A percentile compares a stretch with the other conserved stretches of the same genome.
Evolutionary conservation across 305 asterid species (phyloP).

Genomic region (Solanum hybrid): DNA sequence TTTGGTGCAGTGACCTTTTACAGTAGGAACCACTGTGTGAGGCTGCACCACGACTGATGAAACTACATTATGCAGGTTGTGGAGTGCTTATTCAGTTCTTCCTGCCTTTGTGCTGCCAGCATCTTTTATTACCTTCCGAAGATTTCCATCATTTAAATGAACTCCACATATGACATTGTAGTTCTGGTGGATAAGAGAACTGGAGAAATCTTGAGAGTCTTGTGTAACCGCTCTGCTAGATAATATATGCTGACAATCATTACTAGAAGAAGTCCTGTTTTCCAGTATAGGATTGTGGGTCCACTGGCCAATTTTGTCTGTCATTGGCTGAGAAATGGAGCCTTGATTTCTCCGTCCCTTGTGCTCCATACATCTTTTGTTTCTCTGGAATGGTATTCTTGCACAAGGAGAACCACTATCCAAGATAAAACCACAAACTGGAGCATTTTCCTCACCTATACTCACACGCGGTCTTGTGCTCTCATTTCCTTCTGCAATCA

Average conservation of each 20-base stretch:
- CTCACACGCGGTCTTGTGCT: not conserved
- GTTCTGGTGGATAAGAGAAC: not conserved
- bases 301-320: conserved; percentile 8
- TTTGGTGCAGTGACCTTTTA: not conserved
- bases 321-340: conserved; percentile 8
- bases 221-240: not conserved
- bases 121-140: conserved; percentile 8
- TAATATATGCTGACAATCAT: not conserved
- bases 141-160: conserved; percentile 11
- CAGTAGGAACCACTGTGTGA: not conserved
- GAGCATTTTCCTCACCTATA: conserved; percentile 10
- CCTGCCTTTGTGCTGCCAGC: conserved; percentile 24
- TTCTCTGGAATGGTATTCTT: conserved; percentile 35
- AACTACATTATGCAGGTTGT: not conserved
- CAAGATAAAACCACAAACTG: conserved; percentile 50
- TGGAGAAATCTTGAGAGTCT: not conserved
- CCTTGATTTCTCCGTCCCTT: conserved; percentile 46
- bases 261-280: not conserved
- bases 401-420: conserved; percentile 46
- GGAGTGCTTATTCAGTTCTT: not conserved
- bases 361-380: conserved; percentile 68
- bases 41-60: not conserved
- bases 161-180: conserved; percentile 19
- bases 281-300: not conserved
- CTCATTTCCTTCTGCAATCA: not conserved